Evolutionary conservation across 2,329 filamentous ascomycete species (phyloP), one percentile per base, ranked within the genome.

Genomic region (Fusarium dlaminii): DNA sequence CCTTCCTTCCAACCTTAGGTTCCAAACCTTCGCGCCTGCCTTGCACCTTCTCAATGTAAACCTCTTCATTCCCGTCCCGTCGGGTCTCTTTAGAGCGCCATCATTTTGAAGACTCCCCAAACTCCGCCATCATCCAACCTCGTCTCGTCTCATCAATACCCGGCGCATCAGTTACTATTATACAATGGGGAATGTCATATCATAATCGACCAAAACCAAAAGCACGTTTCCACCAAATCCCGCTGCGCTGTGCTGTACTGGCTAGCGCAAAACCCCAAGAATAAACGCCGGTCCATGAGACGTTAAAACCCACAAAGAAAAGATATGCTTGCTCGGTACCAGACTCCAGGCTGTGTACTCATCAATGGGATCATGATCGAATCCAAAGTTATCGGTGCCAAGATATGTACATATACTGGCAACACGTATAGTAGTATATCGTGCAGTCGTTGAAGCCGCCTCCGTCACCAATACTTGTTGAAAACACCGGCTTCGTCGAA

Each of bases 251-350:
- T 49, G 34, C 64, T 22, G 24, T 64, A 24, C 63, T 62, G 51
- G 20, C 63, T 56, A 45, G 48, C 61, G 32, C 42, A 59, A 56
- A 66, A 40, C 58, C 59, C 63, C 57, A 68, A 72, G 63, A 63
- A 70, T 49, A 78, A 78, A 78, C 76, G 75, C 76, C 76, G 56
- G 51, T 66, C 72, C 64, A 63, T 75, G 63, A 70, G 69, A 71
- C 68, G 52, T 62, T 56, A 64, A 69, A 68, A 62, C 39, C 58
- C 42, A 63, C 29, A 63, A 74, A 67, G 52, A 68, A 74, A 74
- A 58, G 30, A 66, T 60, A 63, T 73, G 58, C 57, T 59, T 70
- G 52, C 55, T 59, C 51, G 63, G 60, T 73, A 60, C 72, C 72
- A 77, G 66, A 77, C 74, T 75, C 76, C 73, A 59, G 70, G 64